Base-by-base conservation (phyloP, 2,329 filamentous ascomycete genomes). In the Chaetomiaceae sp. region DNA sequence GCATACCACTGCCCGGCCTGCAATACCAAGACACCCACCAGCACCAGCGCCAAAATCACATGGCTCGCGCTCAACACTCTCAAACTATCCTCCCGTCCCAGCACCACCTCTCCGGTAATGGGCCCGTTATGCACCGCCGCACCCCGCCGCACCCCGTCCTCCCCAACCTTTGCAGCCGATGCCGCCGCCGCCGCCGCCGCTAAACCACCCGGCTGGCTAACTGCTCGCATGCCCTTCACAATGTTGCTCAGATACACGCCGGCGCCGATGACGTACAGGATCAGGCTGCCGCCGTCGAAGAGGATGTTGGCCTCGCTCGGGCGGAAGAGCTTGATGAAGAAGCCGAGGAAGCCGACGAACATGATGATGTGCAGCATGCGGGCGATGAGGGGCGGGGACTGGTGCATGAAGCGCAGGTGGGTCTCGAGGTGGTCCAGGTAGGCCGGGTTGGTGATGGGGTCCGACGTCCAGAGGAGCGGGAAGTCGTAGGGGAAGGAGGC, bases 1-100 rank as follows among this genome's bases (percentile, higher is more conserved):
- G 94, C 94, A 74, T 99, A 99, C 94, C 92, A 97, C 79, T 97
- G 90, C 10, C 94, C 94, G 18, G 90, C 90, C 81, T 99, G 94
- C 66, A 99, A 73, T 30, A 96, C 89, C 60, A 99, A 69, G 9
- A 99, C 89, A 5, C 94, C 94, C 3, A 97, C 85, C 48, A 99
- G 73, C 27, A 99, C 90, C 40, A 99, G 79, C 32, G 92, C 94
- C 53, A 97, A 73, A 67, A 99, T 99, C 3, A 94, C 97, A 72
- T 99, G 96, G 70, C 90, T 96, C 7, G 94, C 94, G 29, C 90
- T 84, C 64, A 97, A 76, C 14, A 99, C 92, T 75, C 89, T 87
- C 63, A 99, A 74, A 65, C 85, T 92, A 69, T 99, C 94, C 73
- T 96, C 90, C 23, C 91, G 76, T 2, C 86, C 86, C 34, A 99